These are phyloP conservation scores for Globisporangium parvum DNA, from an alignment of 352 stramenopile species.

Conservation along the genomic window DNA sequence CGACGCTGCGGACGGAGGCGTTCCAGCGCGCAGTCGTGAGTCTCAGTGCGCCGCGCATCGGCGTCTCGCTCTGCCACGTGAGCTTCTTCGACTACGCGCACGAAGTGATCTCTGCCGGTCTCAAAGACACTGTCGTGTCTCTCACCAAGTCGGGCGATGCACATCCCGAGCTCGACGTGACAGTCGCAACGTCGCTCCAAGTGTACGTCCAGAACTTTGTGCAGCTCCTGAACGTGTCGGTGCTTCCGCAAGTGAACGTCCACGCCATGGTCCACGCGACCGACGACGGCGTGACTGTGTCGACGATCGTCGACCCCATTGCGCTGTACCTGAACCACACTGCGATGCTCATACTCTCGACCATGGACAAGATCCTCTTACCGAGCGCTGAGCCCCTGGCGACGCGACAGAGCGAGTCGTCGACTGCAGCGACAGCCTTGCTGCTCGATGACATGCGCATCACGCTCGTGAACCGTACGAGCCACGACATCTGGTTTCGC, in stretches of 20 bases:
- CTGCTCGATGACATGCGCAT: constrained; percentile 60
- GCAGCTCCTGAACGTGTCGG: constrained; percentile 61
- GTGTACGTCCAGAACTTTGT: constrained; percentile 67
- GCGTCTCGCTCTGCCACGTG: constrained; percentile 34
- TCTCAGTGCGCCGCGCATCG: constrained; percentile 27
- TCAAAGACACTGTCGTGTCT: constrained; percentile 36
- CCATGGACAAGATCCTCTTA: constrained; percentile 41
- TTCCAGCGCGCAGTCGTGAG: constrained; percentile 34
- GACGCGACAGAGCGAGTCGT: neutral
- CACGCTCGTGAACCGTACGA: constrained; percentile 36
- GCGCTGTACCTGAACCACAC: constrained; percentile 68
- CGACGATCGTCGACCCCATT: constrained; percentile 38
- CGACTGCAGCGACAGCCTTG: constrained; percentile 1
- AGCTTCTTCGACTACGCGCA: constrained; percentile 36
- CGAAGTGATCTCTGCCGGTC: constrained; percentile 50
- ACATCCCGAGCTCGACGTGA: constrained; percentile 21
- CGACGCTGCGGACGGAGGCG: constrained; percentile 27
- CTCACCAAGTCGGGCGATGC: constrained; percentile 18
- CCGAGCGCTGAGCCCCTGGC: neutral
- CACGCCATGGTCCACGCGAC: constrained; percentile 33
- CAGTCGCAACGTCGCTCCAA: constrained; percentile 39
- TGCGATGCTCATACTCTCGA: constrained; percentile 54
- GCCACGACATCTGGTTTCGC: constrained; percentile 48
- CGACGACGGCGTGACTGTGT: constrained; percentile 29
- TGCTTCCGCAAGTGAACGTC: constrained; percentile 47